Base-by-base conservation (phyloP, 352 stramenopile species). In the Globisporangium carolinianum region DNA sequence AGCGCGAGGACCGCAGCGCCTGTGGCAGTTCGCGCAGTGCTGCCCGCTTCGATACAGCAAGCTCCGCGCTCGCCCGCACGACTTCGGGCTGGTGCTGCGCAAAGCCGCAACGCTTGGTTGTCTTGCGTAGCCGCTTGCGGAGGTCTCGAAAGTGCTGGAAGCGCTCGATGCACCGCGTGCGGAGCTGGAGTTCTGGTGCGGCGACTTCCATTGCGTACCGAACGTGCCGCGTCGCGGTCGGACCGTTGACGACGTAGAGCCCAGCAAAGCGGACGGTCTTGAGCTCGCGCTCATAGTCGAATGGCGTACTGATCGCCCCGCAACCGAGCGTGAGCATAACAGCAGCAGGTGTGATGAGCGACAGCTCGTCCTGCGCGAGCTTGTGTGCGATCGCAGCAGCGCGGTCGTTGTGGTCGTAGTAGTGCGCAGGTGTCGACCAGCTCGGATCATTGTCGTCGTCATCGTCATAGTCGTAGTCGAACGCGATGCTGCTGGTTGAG, bases 201-300 rank as follows among this genome's bases (percentile, higher is more conserved):
- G 63, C 53, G 37, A 89, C 57, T 39, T 85, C 73, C 79, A 89
- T 89, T 17, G 75, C 76, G 60, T 89, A 89, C 15, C 76, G 77
- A 47, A 87, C 65, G 55, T 87, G 75, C 8, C 72, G 73, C 11
- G 65, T 63, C 53, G 73, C 68, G 0, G 79, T 83, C 4, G 76
- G 65, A 5, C 79, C 76, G 41, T 74, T 69, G 7, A 89, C 79
- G 17, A 87, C 67, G 49, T 78, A 84, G 36, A 87, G 62, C 10
- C 75, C 75, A 5, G 69, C 52, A 17, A 84, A 84, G 46, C 74
- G 71, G 55, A 78, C 75, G 62, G 67, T 65, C 51, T 79, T 76
- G 53, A 52, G 38, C 10, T 60, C 47, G 53, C 39, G 14, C 39
- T 64, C 58, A 18, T 57, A 47, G 39, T 62, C 57, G n/a, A 62